Base-by-base conservation (phyloP, 208 protist species). In the Leishmania aethiopica region DNA sequence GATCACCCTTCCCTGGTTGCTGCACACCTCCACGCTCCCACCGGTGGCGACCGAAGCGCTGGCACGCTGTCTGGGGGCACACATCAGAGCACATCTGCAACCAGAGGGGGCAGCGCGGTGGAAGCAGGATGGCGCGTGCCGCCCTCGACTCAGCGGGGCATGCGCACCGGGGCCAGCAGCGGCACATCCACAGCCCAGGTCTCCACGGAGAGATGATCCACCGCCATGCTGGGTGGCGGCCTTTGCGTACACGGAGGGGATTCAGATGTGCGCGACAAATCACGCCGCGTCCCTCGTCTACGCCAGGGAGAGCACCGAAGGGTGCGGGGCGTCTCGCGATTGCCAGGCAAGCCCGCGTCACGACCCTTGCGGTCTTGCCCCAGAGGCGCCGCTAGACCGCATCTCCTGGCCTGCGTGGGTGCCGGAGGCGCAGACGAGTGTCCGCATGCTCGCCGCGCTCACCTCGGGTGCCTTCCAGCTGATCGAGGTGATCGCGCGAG, bases 401-500 rank as follows among this genome's bases (percentile, higher is more conserved):
- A 42, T 90, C 11, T 37, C 62, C 32, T 91, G 88, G 88, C 88
- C 85, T 13, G 17, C 6, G 22, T 91, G 85, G 85, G 88, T 91
- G 62, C 88, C 88, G 8, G 35, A 37, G 0, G 82, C 53, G 42
- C 32, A 17, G 55, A 59, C 32, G 13, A 84, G 83, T 35, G 40
- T 84, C 35, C 64, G 45, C 47, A 69, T 89, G 42, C 75, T 91
- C 35, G 35, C 84, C 35, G 88, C 85, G 11, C 62, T 91, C 42
- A 72, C 71, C 22, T 81, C 72, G 0, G 79, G 78, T 0, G 88
- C 88, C 4, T 79, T 88, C 40, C 10, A 77, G 42, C 74, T 91
- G 28, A 69, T 91, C 28, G n/a, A 72, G n/a, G 75, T 78, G 35
- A 62, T 91, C 40, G 72, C 86, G 6, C n/a, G 60, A 13, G 86